Percentiles rank a stretch among this genome's conserved stretches.
phyloP scores from a whole-genome alignment of 73 alveolate species.

The Tetrahymena borealis region DNA sequence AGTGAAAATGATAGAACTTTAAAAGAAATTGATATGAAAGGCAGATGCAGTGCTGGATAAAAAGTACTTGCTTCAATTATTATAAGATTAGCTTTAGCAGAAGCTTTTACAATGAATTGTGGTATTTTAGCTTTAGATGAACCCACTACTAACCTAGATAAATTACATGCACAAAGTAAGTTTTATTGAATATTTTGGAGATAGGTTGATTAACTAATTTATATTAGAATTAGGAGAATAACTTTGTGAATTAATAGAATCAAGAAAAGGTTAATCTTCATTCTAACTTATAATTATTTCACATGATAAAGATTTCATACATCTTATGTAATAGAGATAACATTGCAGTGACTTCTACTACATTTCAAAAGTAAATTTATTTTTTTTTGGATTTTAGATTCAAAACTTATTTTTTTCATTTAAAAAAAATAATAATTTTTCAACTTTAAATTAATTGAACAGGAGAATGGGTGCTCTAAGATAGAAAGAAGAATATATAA shows the following conservation, averaged over 20 bases:
- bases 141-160: constrained; percentile 99
- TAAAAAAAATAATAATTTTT: no score
- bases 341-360: constrained; percentile 58
- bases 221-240: constrained; percentile 75
- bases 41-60: constrained; percentile 98
- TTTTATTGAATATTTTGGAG: background rate
- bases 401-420: no score
- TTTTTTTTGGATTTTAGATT: no score
- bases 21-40: constrained; percentile 95
- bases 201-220: background rate
- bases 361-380: background rate
- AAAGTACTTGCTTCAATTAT: constrained; percentile 95
- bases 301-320: constrained; percentile 86
- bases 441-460: constrained; percentile 69
- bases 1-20: constrained; percentile 10
- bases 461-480: constrained; percentile 58
- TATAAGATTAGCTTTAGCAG: constrained; percentile 98
- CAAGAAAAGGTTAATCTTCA: constrained; percentile 78
- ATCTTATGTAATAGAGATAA: constrained; percentile 6
- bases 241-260: constrained; percentile 74
- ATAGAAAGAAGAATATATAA: constrained; percentile 31
- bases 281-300: constrained; percentile 89
- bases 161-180: constrained; percentile 81
- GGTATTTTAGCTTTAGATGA: constrained; percentile 99
- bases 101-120: constrained; percentile 92